Base-by-base conservation (phyloP, 2,329 filamentous ascomycete genomes). In the Exserohilum rostratum region DNA sequence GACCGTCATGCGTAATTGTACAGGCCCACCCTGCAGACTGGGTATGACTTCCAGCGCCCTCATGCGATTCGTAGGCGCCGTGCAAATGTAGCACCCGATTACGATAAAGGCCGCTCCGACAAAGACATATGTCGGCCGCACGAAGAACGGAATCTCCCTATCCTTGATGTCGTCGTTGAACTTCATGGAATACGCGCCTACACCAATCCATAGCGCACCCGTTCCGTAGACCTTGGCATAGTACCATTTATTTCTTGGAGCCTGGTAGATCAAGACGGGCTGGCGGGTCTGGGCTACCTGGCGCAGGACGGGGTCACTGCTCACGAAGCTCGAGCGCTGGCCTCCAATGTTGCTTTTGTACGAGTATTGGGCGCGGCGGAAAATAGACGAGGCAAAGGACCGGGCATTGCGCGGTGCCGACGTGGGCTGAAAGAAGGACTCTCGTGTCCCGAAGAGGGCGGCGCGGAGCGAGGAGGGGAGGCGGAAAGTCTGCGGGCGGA, bases 241-340 rank as follows among this genome's bases (percentile, higher is more conserved):
- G 45, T 70, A 73, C 57, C 64, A 67, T 43, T 52, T 58, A 31
- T 56, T 65, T 25, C 57, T 55, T 1, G 70, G 70, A 15, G 67
- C 70, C 44, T 68, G 57, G 61, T 74, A 75, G n/a, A 75, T 53
- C 1, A 73, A 55, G 12, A 73, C 65, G 3, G 72, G 70, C 45
- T 67, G 60, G n/a, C 64, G 57, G 27, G 67, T 69, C 46, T 68
- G 58, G 5, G 62, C 52, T 6, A 74, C 68, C 38, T 66, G 62
- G 27, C 71, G 71, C 17, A 75, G 58, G n/a, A 74, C 68, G 2
- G 71, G 70, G 49, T 75, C 71, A 45, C 55, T 59, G 49, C 50
- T 63, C n/a, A 65, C 40, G 48, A 67, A 66, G 45, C 52, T 60
- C 3, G 55, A 54, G 29, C 49, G 61, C 2, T 34, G 39, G 1